Percentiles rank a stretch among this genome's conserved stretches.
phyloP scores from a whole-genome alignment of 2,329 filamentous ascomycete genomes.

The Stemphylium vesicarium region DNA sequence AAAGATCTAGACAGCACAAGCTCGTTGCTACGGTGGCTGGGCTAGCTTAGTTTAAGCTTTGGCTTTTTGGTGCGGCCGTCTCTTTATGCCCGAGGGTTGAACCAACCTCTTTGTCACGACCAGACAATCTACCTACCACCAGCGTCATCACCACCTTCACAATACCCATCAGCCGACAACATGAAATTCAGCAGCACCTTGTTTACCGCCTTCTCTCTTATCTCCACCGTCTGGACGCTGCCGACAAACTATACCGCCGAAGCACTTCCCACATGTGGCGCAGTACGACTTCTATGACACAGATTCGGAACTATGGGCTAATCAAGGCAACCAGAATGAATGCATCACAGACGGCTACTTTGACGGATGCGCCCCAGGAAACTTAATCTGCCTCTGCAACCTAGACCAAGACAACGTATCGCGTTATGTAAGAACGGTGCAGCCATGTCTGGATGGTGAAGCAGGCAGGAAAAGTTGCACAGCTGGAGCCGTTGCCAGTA shows the following conservation, averaged over 20 bases:
- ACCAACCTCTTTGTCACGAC: neutral
- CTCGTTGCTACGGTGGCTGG: neutral
- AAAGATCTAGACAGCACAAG: neutral
- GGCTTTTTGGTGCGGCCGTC: neutral
- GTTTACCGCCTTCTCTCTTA: conserved; percentile 12
- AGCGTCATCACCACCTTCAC: neutral
- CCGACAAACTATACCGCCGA: conserved; percentile 8
- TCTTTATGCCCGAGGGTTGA: neutral
- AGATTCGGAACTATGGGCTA: neutral
- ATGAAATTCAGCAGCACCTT: conserved; percentile 16
- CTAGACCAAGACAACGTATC: conserved; percentile 22
- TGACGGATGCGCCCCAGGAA: conserved; percentile 11
- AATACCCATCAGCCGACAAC: neutral
- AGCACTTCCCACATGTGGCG: conserved; percentile 24
- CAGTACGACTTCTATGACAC: conserved; percentile 4
- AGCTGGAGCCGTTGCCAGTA: conserved; percentile 23
- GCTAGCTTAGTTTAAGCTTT: neutral
- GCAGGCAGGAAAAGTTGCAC: conserved; percentile 19
- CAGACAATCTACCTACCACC: neutral
- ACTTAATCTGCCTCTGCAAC: conserved; percentile 23
- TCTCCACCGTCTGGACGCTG: conserved; percentile 15
- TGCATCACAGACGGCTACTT: conserved; percentile 13
- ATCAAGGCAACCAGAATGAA: neutral
- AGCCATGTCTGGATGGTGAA: conserved; percentile 26
- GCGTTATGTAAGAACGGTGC: conserved; percentile 22